phyloP scores from a whole-genome alignment of 257 asterid genomes.

The Lycium barbarum region DNA sequence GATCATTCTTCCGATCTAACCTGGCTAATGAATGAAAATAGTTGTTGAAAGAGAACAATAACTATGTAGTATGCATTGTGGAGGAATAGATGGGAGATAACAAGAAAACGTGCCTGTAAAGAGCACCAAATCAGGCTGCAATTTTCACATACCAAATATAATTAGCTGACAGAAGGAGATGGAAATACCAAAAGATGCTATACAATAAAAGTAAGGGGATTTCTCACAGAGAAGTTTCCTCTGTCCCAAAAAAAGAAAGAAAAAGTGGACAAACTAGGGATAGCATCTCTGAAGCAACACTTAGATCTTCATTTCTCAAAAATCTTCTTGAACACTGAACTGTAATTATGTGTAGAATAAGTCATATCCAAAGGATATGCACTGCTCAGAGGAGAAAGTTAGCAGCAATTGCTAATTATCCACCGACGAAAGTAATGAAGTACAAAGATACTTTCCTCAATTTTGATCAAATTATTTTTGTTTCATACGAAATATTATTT shows the following conservation, averaged over 20 bases:
- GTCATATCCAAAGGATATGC: conserved; percentile 3
- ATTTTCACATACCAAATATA: conserved; percentile 37
- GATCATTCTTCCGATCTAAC: conserved; percentile 7
- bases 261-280: background rate
- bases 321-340: background rate
- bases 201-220: conserved; percentile 1
- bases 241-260: background rate
- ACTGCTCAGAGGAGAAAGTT: background rate
- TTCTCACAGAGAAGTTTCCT: background rate
- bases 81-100: conserved; percentile 30
- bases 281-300: background rate
- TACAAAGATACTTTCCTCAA: background rate
- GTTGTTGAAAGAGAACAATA: conserved; percentile 23
- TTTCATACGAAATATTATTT: background rate
- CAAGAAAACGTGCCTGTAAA: conserved; percentile 83
- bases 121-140: conserved; percentile 98
- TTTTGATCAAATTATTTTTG: background rate
- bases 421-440: background rate
- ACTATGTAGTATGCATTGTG: background rate
- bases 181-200: conserved; percentile 20
- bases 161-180: conserved; percentile 39
- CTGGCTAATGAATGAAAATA: conserved; percentile 29
- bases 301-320: background rate
- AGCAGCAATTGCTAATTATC: conserved; percentile 7
- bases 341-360: background rate